Base-by-base conservation (phyloP, 2,329 filamentous ascomycete species). In the Orbilia javanica region DNA sequence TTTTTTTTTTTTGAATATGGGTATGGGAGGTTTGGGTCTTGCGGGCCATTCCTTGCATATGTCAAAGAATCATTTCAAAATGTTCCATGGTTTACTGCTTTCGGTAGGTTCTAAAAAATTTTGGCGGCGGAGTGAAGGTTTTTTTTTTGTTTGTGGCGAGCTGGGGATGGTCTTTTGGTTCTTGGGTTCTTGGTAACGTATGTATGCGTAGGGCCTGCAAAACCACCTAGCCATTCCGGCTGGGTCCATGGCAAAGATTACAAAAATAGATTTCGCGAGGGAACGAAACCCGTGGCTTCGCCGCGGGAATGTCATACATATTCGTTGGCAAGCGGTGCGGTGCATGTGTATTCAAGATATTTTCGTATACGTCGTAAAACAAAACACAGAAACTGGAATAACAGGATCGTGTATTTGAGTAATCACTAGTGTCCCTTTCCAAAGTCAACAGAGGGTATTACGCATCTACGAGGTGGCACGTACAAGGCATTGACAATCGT, bases 51-150 rank as follows among this genome's bases (percentile, higher is more conserved):
- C 52, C 50, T 31, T 69, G 48, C 34, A 55, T 39, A 57, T 57
- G n/a, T 27, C 63, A 27, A 57, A 46, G 39, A 60, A 69, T 60
- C 50, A 60, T 69, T 57, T 69, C 20, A 34, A 64, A 64, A 31
- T 64, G 55, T 39, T 64, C 39, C 42, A 60, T 42, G 36, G 10
- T 36, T 69, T 48, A 34, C 55, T 60, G 7, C 1, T 60, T 69
- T 69, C 11, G 52, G 65, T 18, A 69, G 65, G 65, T 60, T 57
- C 52, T 50, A 69, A 60, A 4, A 69, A 60, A 4, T 1, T 50
- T 50, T 36, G 18, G 39, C 27, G 36, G 39, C 60, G 27, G 44
- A 27, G 60, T 64, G 6, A 25, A 57, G 34, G 55, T 60, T 60
- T 42, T 57, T 29, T 57, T 60, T 60, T 42, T 57, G 52, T 57